phyloP scores from a whole-genome alignment of 2,329 filamentous ascomycete species.

The Hypoxylon sp. region DNA sequence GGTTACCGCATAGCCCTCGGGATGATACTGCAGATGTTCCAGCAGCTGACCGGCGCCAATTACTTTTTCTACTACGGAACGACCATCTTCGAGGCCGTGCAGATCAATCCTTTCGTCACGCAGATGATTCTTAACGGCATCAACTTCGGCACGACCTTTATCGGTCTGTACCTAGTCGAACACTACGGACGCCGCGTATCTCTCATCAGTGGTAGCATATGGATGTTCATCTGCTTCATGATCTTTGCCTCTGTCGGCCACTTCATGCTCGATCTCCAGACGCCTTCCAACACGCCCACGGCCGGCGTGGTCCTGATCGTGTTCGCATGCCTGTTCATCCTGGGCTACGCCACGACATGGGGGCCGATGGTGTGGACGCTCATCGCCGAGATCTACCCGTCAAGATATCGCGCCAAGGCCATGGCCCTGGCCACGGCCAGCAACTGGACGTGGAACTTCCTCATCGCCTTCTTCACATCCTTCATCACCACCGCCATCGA shows the following conservation, averaged over 20 bases:
- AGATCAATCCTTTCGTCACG: slow-evolving; percentile 71
- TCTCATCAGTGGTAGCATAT: slow-evolving; percentile 70
- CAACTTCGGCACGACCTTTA: slow-evolving; percentile 75
- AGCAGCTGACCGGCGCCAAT: slow-evolving; percentile 76
- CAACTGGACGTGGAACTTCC: slow-evolving; percentile 81
- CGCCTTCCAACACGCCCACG: slow-evolving; percentile 52
- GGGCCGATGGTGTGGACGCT: slow-evolving; percentile 74
- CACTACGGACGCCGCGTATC: slow-evolving; percentile 73
- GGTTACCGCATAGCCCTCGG: slow-evolving; percentile 71
- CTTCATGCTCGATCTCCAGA: slow-evolving; percentile 56
- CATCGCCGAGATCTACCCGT: slow-evolving; percentile 73
- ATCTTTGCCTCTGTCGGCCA: slow-evolving; percentile 66
- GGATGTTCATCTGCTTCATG: slow-evolving; percentile 72
- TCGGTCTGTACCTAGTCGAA: slow-evolving; percentile 77
- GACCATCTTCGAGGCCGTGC: slow-evolving; percentile 60
- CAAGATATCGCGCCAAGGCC: slow-evolving; percentile 69
- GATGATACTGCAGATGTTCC: slow-evolving; percentile 71
- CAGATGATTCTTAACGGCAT: slow-evolving; percentile 75
- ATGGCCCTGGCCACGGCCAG: slow-evolving; percentile 71
- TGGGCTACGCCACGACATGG: slow-evolving; percentile 75
- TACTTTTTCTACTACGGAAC: slow-evolving; percentile 75
- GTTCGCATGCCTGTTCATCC: slow-evolving; percentile 72
- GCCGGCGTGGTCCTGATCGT: slow-evolving; percentile 72
- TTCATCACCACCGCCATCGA: slow-evolving; percentile 80
- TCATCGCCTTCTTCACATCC: slow-evolving; percentile 81